Evolutionary conservation across 257 asterid genomes (phyloP).

Genomic region (Verbascum thapsus): DNA sequence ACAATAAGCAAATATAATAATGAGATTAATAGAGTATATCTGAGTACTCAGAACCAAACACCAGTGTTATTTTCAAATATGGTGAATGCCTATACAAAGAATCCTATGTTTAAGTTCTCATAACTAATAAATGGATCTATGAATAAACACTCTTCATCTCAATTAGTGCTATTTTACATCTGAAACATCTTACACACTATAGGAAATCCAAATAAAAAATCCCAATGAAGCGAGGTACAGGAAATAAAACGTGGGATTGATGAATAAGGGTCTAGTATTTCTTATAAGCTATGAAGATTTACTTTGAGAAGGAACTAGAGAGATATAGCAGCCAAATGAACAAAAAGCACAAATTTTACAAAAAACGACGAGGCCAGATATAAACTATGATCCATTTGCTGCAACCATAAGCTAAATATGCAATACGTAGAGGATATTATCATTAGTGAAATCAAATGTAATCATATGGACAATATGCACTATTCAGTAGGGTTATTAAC

Average conservation of each 20-base stretch:
- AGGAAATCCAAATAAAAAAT: background rate
- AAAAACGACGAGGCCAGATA: background rate
- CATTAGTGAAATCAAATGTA: background rate
- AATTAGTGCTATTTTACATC: background rate
- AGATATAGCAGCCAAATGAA: background rate
- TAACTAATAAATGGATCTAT: background rate
- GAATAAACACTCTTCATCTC: background rate
- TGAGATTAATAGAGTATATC: no score
- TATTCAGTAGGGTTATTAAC: background rate
- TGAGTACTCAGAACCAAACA: no score
- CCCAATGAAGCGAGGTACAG: background rate
- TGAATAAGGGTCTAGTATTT: background rate
- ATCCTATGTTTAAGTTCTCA: no score
- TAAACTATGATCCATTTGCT: background rate
- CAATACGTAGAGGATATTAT: background rate
- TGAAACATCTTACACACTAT: background rate
- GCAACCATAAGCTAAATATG: constrained; percentile 3
- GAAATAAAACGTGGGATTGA: background rate
- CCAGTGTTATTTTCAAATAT: no score
- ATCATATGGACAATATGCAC: constrained; percentile 2
- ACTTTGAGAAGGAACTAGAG: background rate
- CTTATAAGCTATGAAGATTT: background rate
- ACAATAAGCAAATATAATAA: no score
- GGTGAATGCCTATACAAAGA: no score
- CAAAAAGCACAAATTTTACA: background rate